Percentiles rank a stretch among this genome's conserved stretches.
phyloP scores from a whole-genome alignment of 108 stramenopile species.

The Nitzschia sp. region DNA sequence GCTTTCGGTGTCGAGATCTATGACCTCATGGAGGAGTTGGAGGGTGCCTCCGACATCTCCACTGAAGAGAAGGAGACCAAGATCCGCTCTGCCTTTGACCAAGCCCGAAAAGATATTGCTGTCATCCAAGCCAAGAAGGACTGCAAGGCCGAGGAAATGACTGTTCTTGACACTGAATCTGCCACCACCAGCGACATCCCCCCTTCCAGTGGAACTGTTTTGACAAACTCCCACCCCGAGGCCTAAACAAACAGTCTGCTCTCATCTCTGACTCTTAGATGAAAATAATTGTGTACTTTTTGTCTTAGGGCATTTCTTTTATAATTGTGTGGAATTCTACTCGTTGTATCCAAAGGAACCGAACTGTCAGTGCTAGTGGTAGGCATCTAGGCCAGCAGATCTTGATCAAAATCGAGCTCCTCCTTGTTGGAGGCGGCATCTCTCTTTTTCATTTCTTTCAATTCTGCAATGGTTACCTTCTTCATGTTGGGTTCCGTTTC shows the following conservation, averaged over 20 bases:
- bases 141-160: constrained; percentile 67
- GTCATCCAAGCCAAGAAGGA: constrained; percentile 69
- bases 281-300: no score
- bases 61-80: constrained; percentile 58
- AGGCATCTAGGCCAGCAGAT: constrained; percentile 63
- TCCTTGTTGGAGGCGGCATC: constrained; percentile 25
- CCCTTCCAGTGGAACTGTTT: constrained; percentile 56
- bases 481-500: constrained; percentile 50
- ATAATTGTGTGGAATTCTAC: no score
- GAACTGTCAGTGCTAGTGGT: no score
- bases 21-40: constrained; percentile 70
- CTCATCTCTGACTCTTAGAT: not conserved
- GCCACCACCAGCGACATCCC: constrained; percentile 42
- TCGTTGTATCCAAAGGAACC: no score
- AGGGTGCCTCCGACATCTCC: constrained; percentile 38
- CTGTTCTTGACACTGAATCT: constrained; percentile 40
- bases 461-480: constrained; percentile 58
- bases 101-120: constrained; percentile 70
- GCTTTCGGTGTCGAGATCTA: constrained; percentile 78
- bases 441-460: constrained; percentile 45
- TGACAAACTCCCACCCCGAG: constrained; percentile 49
- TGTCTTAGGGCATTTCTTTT: no score
- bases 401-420: constrained; percentile 83
- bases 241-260: constrained; percentile 3
- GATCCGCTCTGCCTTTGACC: constrained; percentile 58